Conservation (phyloP, 1,284 basidiomycete genomes). For the Cryptococcus sp. region DNA sequence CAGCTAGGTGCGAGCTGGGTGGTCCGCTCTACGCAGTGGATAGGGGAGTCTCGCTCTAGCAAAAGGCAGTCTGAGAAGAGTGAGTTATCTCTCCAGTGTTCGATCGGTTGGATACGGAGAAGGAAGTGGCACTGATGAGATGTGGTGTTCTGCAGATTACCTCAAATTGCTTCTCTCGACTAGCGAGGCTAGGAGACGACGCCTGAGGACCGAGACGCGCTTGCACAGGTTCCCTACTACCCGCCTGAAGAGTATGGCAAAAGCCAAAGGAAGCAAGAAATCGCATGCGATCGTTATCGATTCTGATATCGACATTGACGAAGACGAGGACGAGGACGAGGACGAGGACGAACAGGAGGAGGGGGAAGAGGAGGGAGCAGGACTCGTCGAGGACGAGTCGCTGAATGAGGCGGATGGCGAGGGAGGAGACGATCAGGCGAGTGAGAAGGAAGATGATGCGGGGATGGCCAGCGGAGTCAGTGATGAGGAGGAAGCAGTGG, state of each 20-base stretch:
- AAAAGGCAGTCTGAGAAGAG: neutral
- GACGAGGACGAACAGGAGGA: neutral
- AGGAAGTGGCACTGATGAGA: neutral
- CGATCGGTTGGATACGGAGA: neutral
- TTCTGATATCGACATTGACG: conserved; percentile 5
- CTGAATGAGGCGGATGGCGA: neutral
- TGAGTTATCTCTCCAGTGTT: conserved; percentile 2
- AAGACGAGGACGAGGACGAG: neutral
- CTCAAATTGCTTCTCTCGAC: conserved; percentile 6
- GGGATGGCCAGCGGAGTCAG: neutral
- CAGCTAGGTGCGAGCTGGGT: conserved; percentile 11
- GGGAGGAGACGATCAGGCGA: neutral
- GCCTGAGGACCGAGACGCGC: neutral
- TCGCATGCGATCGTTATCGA: conserved; percentile 10
- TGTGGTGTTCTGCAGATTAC: conserved; percentile 7
- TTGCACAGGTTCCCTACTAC: conserved; percentile 3
- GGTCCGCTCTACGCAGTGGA: neutral
- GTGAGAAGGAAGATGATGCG: neutral
- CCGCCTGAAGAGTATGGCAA: neutral
- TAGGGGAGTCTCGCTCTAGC: neutral
- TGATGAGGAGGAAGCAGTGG: too few species aligned
- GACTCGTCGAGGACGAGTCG: neutral
- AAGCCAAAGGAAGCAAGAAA: conserved; percentile 3
- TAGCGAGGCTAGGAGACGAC: conserved; percentile 1
- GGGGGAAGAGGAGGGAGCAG: neutral